A percentile compares a stretch with the other conserved stretches of the same genome.
Conservation (phyloP, 257 asterid species). For the Primulina huaijiensis region DNA sequence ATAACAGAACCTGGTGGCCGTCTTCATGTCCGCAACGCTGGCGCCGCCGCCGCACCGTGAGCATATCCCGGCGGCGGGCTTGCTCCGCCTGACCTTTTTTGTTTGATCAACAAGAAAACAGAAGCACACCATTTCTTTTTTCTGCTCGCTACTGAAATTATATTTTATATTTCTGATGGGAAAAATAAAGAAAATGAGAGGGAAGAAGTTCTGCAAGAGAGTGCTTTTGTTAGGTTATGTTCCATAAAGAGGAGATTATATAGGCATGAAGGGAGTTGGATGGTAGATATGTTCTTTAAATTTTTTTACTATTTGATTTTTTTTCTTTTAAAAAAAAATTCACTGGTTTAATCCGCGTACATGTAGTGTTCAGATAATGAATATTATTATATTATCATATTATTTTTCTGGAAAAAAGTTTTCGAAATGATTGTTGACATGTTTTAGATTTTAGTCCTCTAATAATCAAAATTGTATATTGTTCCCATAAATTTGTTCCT, state of each 20-base stretch:
- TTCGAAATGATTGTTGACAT: too few relatives aligned
- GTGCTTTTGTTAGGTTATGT: not conserved
- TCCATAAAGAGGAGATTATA: not conserved
- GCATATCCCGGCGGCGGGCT: slow-evolving; percentile 91
- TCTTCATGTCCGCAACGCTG: slow-evolving; percentile 92
- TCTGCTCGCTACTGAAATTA: not conserved
- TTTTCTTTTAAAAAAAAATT: too few relatives aligned
- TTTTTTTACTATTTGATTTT: too few relatives aligned
- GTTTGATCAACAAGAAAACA: slow-evolving; percentile 94
- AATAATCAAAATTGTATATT: too few relatives aligned
- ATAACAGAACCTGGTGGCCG: slow-evolving; percentile 83
- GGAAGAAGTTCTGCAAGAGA: not conserved
- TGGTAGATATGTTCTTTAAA: not conserved
- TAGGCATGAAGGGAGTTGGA: not conserved
- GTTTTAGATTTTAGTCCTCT: too few relatives aligned
- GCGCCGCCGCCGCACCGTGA: slow-evolving; percentile 98
- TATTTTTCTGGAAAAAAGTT: too few relatives aligned
- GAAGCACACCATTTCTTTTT: slow-evolving; percentile 63
- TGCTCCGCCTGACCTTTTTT: slow-evolving; percentile 63
- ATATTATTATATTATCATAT: too few relatives aligned
- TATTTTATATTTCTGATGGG: not conserved
- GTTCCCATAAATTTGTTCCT: too few relatives aligned
- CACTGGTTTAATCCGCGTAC: not conserved
- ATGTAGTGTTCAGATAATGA: not conserved
- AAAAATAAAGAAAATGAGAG: too few relatives aligned